phyloP scores from a whole-genome alignment of 78 protist species.

The Trichosphaerium sp. region DNA sequence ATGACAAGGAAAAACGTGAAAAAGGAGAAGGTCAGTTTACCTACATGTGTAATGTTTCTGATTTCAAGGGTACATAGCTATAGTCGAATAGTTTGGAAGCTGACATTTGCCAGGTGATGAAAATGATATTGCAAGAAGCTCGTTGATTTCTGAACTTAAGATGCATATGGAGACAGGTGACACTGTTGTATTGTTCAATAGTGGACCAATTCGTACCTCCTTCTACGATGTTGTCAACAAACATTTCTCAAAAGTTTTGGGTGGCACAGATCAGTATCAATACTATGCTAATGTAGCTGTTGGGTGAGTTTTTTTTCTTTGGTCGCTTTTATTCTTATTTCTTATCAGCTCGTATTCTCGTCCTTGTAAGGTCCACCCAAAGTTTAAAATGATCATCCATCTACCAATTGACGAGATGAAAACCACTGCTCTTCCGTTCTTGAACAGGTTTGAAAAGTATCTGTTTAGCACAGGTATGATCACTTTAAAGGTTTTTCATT shows the following conservation, averaged over 20 bases:
- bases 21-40: too few relatives aligned
- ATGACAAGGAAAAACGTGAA: too few relatives aligned
- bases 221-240: conserved; percentile 2
- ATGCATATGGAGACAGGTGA: not conserved
- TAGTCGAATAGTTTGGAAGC: too few relatives aligned
- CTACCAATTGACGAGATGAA: not conserved
- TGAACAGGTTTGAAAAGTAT: not conserved
- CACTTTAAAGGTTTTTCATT: too few relatives aligned
- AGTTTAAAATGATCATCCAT: not conserved
- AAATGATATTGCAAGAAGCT: too few relatives aligned
- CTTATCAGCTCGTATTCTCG: not conserved
- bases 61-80: too few relatives aligned
- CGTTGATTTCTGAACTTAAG: too few relatives aligned
- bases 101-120: too few relatives aligned
- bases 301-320: too few relatives aligned
- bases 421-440: not conserved
- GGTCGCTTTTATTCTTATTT: too few relatives aligned
- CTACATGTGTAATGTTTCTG: too few relatives aligned
- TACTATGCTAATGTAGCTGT: conserved; percentile 2
- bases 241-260: not conserved
- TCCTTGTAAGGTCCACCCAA: not conserved
- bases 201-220: not conserved
- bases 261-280: not conserved
- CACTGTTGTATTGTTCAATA: not conserved
- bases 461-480: not conserved